Evolutionary conservation across 306 rosid genomes (phyloP).

Genomic region (Boehmeria nivea): DNA sequence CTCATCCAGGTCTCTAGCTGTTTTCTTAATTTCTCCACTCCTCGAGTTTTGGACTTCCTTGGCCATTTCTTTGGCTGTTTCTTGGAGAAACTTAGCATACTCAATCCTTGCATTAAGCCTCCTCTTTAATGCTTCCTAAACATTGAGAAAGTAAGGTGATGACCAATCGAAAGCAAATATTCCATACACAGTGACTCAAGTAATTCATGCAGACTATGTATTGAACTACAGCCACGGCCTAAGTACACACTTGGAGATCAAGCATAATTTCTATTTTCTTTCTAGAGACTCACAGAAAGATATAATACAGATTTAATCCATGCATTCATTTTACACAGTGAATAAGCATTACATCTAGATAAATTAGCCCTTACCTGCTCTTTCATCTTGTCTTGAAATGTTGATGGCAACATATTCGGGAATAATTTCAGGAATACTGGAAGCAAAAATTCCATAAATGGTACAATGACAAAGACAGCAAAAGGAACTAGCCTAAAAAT

Average conservation of each 20-base stretch:
- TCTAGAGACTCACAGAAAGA: too few relatives aligned
- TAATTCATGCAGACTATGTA: not conserved
- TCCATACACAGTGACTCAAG: not conserved
- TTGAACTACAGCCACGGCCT: too few relatives aligned
- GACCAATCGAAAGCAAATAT: constrained; percentile 19
- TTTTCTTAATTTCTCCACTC: constrained; percentile 83
- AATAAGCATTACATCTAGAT: too few relatives aligned
- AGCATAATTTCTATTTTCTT: too few relatives aligned
- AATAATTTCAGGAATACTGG: constrained; percentile 81
- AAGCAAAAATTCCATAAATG: constrained; percentile 84
- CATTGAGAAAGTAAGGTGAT: constrained; percentile 19
- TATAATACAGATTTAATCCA: too few relatives aligned
- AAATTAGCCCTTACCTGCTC: constrained; percentile 70
- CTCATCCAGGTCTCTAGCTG: constrained; percentile 91
- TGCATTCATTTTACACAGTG: too few relatives aligned
- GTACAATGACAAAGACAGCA: constrained; percentile 81
- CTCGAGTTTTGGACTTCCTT: constrained; percentile 86
- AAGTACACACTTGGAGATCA: too few relatives aligned
- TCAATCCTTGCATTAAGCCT: constrained; percentile 90
- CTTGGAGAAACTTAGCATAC: constrained; percentile 93
- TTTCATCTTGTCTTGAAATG: constrained; percentile 92
- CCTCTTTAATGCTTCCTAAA: constrained; percentile 88
- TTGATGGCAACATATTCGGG: constrained; percentile 96
- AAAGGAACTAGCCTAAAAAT: constrained; percentile 90
- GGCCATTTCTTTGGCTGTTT: constrained; percentile 97